Conservation (phyloP, 2,329 filamentous ascomycete genomes). For the Xylaria sp. region DNA sequence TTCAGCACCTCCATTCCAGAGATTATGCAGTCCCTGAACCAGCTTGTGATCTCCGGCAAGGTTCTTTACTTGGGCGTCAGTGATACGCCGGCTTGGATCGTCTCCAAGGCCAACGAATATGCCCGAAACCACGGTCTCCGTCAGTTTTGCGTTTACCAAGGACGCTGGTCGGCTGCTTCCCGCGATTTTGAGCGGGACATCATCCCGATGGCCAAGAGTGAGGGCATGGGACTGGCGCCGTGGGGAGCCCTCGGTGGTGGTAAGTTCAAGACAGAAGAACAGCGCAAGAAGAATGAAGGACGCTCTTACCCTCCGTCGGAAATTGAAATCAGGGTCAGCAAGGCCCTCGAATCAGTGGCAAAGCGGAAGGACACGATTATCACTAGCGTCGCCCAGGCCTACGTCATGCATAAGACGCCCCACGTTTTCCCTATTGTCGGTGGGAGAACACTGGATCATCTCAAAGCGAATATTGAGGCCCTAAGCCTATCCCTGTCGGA, state of each 20-base stretch:
- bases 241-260: conserved; percentile 66
- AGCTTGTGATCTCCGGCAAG: conserved; percentile 64
- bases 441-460: conserved; percentile 57
- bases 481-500: conserved; percentile 55
- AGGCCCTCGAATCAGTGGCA: conserved; percentile 64
- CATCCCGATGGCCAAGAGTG: conserved; percentile 66
- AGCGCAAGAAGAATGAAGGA: conserved; percentile 54
- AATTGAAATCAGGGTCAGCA: conserved; percentile 59
- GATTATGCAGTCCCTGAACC: conserved; percentile 71
- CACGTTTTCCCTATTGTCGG: conserved; percentile 62
- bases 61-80: conserved; percentile 71
- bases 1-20: conserved; percentile 68
- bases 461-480: conserved; percentile 61
- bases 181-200: conserved; percentile 75
- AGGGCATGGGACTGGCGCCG: conserved; percentile 66
- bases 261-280: conserved; percentile 50
- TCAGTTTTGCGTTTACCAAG: conserved; percentile 73
- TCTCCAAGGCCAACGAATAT: conserved; percentile 70
- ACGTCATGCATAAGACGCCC: conserved; percentile 56
- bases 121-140: conserved; percentile 73
- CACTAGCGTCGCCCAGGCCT: conserved; percentile 63
- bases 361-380: conserved; percentile 61
- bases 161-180: conserved; percentile 64
- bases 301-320: conserved; percentile 50
- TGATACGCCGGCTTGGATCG: conserved; percentile 73